These are phyloP conservation scores for Pseudocercospora crystallina DNA, from an alignment of 2,329 filamentous ascomycete genomes.

Conservation along the genomic window DNA sequence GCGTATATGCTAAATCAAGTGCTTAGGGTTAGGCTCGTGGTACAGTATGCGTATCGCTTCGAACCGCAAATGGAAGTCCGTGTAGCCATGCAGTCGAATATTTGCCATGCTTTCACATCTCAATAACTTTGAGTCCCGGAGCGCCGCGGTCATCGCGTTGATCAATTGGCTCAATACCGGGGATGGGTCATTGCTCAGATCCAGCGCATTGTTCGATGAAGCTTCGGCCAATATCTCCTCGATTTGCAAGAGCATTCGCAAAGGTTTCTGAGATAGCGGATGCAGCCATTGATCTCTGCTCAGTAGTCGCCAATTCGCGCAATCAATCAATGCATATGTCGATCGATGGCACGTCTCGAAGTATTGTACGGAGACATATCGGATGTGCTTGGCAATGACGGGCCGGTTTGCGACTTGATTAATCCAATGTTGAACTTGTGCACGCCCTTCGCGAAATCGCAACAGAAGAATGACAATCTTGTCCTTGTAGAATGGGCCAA, in stretches of 20 bases:
- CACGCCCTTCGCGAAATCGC: conserved; percentile 17
- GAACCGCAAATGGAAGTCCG: conserved; percentile 20
- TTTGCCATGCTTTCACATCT: conserved; percentile 20
- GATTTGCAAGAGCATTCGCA: conserved; percentile 6
- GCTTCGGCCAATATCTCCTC: conserved; percentile 1
- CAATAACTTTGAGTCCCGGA: conserved; percentile 7
- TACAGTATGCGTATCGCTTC: conserved; percentile 11
- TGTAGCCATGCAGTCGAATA: conserved; percentile 16
- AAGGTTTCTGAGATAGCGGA: conserved; percentile 6
- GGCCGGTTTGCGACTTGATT: conserved; percentile 1
- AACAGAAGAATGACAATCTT: conserved; percentile 14
- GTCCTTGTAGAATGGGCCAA: conserved; percentile 12
- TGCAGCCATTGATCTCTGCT: conserved; percentile 14
- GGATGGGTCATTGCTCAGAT: not conserved
- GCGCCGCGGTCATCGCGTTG: conserved; percentile 8
- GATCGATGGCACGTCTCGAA: conserved; percentile 18
- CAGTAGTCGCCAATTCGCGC: conserved; percentile 4
- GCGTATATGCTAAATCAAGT: too few relatives aligned
- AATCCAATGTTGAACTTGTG: conserved; percentile 17
- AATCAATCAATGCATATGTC: conserved; percentile 14
- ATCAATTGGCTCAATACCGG: conserved; percentile 6
- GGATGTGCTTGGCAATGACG: conserved; percentile 8
- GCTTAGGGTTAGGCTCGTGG: too few relatives aligned
- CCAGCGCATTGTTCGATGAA: not conserved
- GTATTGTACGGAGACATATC: conserved; percentile 17